Base-by-base conservation (phyloP, 2,329 filamentous ascomycete species). In the Xylaria sp. region DNA sequence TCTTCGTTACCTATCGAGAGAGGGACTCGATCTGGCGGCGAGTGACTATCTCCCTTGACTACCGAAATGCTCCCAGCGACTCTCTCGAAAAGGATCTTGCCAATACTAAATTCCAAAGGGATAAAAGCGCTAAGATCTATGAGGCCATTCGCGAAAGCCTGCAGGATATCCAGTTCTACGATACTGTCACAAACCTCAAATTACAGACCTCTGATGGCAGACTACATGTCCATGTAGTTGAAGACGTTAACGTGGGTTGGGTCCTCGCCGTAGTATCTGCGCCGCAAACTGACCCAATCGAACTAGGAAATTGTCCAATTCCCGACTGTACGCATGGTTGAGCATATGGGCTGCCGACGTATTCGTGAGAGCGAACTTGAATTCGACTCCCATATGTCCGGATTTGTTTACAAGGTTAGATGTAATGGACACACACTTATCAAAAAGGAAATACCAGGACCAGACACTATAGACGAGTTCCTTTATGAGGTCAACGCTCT, bases 381-480 rank as follows among this genome's bases (percentile, higher is more conserved):
- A 51, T 98, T 99, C 76, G 92, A 97, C 74, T 92, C 93, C 0
- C 96, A 99, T 82, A 89, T 98, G 79, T 98, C 95, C 25, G 96
- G 96, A 1, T 99, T 98, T 78, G 96, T 98, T 20, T 99, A 98
- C 85, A 97, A 97, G 79, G 94, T 99, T 66, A 87, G 84, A 15
- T 88, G 94, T 44, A 84, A 88, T 67, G 90, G 88, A 10, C 83
- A 86, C 66, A 83, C 89, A 1, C 91, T 94, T 75, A 97, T 99
- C 81, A 98, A 98, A 81, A 99, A 99, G 80, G 96, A 99, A 78
- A 98, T 99, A 18, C 96, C 96, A 0, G 94, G 95, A 1, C 95
- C 94, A 1, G 95, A 98, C 76, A 96, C 93, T 0, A 91, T 98
- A 23, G 95, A 98, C 71, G 96, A 98, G 79, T 99, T 99, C 77